These are phyloP conservation scores for Pleurotus eryngii DNA, from an alignment of 768 basidiomycete genomes.

Conservation along the genomic window DNA sequence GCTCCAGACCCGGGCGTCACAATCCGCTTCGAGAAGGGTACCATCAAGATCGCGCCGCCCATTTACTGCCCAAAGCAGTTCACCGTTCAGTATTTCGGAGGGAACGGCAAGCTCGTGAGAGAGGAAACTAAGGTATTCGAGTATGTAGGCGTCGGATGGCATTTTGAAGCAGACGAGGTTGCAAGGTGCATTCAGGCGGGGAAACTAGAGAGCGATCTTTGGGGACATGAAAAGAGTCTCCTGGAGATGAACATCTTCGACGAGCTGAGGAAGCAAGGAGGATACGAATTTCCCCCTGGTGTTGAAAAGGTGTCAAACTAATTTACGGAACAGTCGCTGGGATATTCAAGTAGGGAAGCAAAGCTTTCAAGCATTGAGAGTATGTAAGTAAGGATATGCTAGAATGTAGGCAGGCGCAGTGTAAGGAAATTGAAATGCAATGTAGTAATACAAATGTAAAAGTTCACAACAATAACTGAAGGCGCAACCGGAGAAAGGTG, in stretches of 20 bases:
- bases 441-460: no score
- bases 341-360: no score
- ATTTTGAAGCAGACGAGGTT: slow-evolving; percentile 88
- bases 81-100: slow-evolving; percentile 58
- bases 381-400: no score
- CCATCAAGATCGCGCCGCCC: slow-evolving; percentile 59
- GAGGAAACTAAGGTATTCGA: slow-evolving; percentile 61
- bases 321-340: no score
- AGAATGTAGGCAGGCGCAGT: no score
- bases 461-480: no score
- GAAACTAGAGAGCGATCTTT: slow-evolving; percentile 67
- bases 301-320: slow-evolving; percentile 11
- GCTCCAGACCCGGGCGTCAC: slow-evolving; percentile 47
- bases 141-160: slow-evolving; percentile 70
- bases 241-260: slow-evolving; percentile 85
- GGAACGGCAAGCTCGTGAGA: slow-evolving; percentile 32
- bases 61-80: slow-evolving; percentile 67
- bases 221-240: slow-evolving; percentile 78
- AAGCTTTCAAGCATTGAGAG: no score
- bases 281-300: slow-evolving; percentile 13
- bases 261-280: slow-evolving; percentile 45
- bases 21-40: slow-evolving; percentile 75
- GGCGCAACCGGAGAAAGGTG: no score
- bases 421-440: no score
- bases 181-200: slow-evolving; percentile 73